Base-by-base conservation (phyloP, 331 rosid genomes). In the Malus hybrid region DNA sequence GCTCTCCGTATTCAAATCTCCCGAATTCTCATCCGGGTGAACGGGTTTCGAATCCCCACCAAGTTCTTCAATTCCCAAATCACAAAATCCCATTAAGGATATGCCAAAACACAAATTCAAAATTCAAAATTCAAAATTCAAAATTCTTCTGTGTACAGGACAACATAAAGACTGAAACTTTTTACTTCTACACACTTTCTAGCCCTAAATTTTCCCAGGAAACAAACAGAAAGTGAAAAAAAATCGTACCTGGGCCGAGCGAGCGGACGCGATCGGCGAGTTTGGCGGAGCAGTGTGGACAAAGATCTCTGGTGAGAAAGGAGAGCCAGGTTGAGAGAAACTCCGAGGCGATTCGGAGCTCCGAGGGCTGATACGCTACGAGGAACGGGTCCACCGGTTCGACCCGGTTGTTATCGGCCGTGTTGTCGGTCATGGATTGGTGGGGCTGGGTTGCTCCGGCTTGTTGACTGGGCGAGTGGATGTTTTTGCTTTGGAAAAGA, bases 321-420 rank as follows among this genome's bases (percentile, higher is more conserved):
- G 99, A 96, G 61, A 89, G 93, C 97, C 99, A 92, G 0, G 90
- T 86, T 79, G 77, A 59, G 54, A 95, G 91, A 22, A 95, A 95
- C 84, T 95, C 97, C 0, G 97, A 90, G 10, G 96, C 99, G 83
- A 89, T 92, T 87, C 82, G 88, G 27, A 90, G 87, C n/a, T 95
- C 99, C 7, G 92, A 85, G 0, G 96, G 91, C 60, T 88, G 88
- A 63, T 85, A 92, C 15, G 73, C 74, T 1, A 31, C 76, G n/a
- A 89, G 97, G 52, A 92, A 88, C 13, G 97, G 91, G 82, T 90
- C 96, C 36, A 55, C 50, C 20, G 80, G 78, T 69, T 65, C 24
- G 64, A 22, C 74, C 46, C 80, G 48, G 56, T 74, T 76, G 5
- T 85, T 76, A 12, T 44, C 54, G 32, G 13, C 5, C 82, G 79